Base-by-base conservation (phyloP, 768 basidiomycete genomes). In the Collybia nuda region DNA sequence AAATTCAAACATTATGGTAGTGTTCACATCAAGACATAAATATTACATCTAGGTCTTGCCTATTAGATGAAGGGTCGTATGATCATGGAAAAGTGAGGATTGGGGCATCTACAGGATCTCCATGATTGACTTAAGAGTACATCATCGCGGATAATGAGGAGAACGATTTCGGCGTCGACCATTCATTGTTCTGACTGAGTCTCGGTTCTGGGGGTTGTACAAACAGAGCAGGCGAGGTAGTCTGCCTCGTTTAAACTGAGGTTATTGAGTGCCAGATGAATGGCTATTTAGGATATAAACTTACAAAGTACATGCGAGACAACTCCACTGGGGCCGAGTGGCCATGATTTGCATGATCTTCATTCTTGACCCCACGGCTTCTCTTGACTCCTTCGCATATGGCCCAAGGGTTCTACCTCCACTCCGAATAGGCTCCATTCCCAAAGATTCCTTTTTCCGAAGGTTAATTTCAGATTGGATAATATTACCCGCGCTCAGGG, bases 231-330 rank as follows among this genome's bases (percentile, higher is more conserved):
- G 7, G 79, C 80, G 7, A 85, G 72, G 62, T 85, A 79, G 15
- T 59, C 64, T 8, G 69, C 62, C 28, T 79, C 60, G 54, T 88
- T 88, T 45, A 72, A 56, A 39, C 84, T 86, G 51, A 3, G 38
- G 53, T 8, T 41, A 40, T 37, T 59, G 38, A 54, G 40, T 41
- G 39, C 23, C 53, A 50, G 21, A 15, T 42, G 23, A 28, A 54
- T 1, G 11, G 45, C 14, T 7, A 40, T 39, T 6, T 18, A 24
- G 41, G 58, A 36, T 28, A 7, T 47, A 35, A 11, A 63, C 85
- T 67, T 59, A 88, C 86, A 88, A 62, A 5, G 86, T 89, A 52
- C 86, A 89, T 18, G 81, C 68, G 11, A 67, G 56, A 57, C 86
- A 89, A 37, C 61, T 60, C 86, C 86, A 88, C 15, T 56, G 47